Evolutionary conservation across 2,329 filamentous ascomycete genomes (phyloP), one percentile per base, ranked within the genome.

Genomic region (Daldinia sp.): DNA sequence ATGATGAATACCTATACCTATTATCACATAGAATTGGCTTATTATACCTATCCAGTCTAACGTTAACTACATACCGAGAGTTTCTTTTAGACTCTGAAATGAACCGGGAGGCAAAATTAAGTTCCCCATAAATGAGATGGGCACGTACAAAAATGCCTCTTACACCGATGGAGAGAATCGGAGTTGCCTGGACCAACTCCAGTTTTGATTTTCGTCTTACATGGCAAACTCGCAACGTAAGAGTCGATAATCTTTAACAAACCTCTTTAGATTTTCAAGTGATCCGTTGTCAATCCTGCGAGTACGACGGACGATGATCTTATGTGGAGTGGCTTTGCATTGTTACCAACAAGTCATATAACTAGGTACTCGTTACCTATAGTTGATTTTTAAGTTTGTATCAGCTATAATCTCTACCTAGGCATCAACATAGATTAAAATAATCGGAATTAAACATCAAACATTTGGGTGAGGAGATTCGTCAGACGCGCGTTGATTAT

Each of bases 401-500:
- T 23, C 20, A 23, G 20, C 20, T 23, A 44, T 44, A 44, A 5
- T 20, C 23, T 3, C 2, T 44, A 41, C 37, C 37, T 23, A 46
- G 10, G 18, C 2, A 13, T 9, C 3, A 12, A 48, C 44, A 13
- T 2, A 48, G 46, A n/a, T 50, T 13, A 28, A 30, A 1, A 28
- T 13, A 9, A 3, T n/a, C 23, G 23, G 13, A 4, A 50, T 28
- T 7, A n/a, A 15, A n/a, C 3, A 2, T 18, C 20, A 20, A 6
- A 44, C 20, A 6, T 28, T 28, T 26, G 23, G 5, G 23, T 48
- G 26, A 6, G 23, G 10, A 48, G 44, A 15, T n/a, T 42, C 23
- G 30, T n/a, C 23, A 15, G 44, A 67, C 68, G 65, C 68, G 68
- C 53, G 65, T 68, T 65, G 63, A 61, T 64, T 61, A 64, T 53